Percentiles rank a stretch among this genome's conserved stretches.
Evolutionary conservation across 2,329 filamentous ascomycete species (phyloP).

Genomic region (Phyllosticta ampelicida): DNA sequence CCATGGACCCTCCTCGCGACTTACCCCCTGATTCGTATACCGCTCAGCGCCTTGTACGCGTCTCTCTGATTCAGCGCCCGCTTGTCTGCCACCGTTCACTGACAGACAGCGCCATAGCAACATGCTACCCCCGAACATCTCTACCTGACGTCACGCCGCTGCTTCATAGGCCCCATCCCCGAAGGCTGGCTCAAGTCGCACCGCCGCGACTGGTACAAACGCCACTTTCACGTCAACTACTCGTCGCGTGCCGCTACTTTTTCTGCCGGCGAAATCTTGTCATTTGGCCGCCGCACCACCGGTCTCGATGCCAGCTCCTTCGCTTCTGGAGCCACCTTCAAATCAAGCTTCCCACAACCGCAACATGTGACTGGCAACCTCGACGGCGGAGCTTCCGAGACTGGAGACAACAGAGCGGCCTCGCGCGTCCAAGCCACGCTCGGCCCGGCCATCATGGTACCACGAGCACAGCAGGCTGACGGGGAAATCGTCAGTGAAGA

Average conservation of each 20-base stretch:
- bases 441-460: background rate
- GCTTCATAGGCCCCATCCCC: conserved; percentile 56
- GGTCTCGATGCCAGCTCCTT: conserved; percentile 30
- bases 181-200: conserved; percentile 54
- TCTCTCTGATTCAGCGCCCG: background rate
- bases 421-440: background rate
- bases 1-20: conserved; percentile 1
- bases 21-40: conserved; percentile 39
- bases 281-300: conserved; percentile 32
- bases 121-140: conserved; percentile 52
- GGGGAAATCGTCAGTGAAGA: conserved; percentile 2
- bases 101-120: conserved; percentile 30
- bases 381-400: conserved; percentile 18
- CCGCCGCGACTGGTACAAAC: conserved; percentile 52
- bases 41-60: conserved; percentile 40
- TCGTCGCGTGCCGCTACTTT: conserved; percentile 40
- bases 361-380: conserved; percentile 19
- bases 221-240: conserved; percentile 35
- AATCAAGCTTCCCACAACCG: conserved; percentile 34
- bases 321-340: conserved; percentile 23
- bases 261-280: conserved; percentile 35
- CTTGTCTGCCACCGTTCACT: conserved; percentile 11
- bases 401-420: background rate
- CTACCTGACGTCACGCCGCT: conserved; percentile 49
- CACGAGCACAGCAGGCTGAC: conserved; percentile 4